A percentile compares a stretch with the other conserved stretches of the same genome.
phyloP scores from a whole-genome alignment of 257 asterid genomes.

The Fraxinus americana region DNA sequence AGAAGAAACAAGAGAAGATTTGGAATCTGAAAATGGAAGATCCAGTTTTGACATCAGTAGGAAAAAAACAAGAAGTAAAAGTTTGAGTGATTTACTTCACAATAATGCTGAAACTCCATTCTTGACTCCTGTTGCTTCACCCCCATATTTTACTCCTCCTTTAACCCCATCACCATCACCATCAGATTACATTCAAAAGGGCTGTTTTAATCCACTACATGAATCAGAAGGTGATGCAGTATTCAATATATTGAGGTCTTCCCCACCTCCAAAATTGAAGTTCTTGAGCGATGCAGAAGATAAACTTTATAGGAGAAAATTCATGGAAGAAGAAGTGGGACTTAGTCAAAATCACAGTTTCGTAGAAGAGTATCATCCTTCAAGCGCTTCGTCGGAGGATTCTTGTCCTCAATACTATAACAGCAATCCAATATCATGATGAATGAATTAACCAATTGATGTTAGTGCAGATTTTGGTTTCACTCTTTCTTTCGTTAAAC shows the following conservation, averaged over 20 bases:
- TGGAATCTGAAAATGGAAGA: slow-evolving; percentile 70
- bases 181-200: neutral
- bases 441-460: neutral
- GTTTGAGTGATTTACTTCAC: slow-evolving; percentile 49
- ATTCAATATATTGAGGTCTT: slow-evolving; percentile 46
- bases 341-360: neutral
- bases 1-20: slow-evolving; percentile 73
- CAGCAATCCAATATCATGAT: neutral
- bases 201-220: slow-evolving; percentile 20
- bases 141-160: slow-evolving; percentile 70
- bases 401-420: neutral
- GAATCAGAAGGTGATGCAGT: slow-evolving; percentile 53
- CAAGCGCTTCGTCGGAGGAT: slow-evolving; percentile 17
- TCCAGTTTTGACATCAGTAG: slow-evolving; percentile 35
- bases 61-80: slow-evolving; percentile 43
- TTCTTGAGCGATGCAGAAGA: slow-evolving; percentile 82
- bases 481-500: neutral
- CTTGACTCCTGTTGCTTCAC: slow-evolving; percentile 64
- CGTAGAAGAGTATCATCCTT: slow-evolving; percentile 14
- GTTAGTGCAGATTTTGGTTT: neutral
- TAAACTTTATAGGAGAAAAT: slow-evolving; percentile 36
- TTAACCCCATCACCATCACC: slow-evolving; percentile 39
- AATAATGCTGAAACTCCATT: slow-evolving; percentile 57
- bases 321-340: slow-evolving; percentile 23
- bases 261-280: slow-evolving; percentile 76